Percentiles rank a stretch among this genome's conserved stretches.
These are phyloP conservation scores for Camellia oleifera DNA, from an alignment of 179 eudicot species.

Conservation along the genomic window DNA sequence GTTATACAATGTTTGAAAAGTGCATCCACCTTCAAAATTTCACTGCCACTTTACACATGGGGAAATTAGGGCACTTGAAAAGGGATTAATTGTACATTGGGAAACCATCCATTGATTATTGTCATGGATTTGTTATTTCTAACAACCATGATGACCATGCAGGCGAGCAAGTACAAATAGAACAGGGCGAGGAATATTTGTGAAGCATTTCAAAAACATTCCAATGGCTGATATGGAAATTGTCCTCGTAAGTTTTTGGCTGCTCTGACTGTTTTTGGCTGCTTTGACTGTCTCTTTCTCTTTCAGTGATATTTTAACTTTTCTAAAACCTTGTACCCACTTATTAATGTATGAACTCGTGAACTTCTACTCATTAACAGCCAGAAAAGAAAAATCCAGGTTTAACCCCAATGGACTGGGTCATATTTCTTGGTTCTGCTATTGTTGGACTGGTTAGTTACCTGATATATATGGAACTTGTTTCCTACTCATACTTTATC, in stretches of 20 bases:
- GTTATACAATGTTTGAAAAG: too few species aligned
- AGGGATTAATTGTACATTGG: not conserved
- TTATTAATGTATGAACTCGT: conserved; percentile 1
- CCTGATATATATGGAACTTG: not conserved
- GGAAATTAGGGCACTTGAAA: not conserved
- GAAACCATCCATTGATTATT: not conserved
- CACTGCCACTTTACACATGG: too few species aligned
- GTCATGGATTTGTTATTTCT: not conserved
- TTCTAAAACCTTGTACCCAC: not conserved
- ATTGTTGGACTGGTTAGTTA: conserved; percentile 77
- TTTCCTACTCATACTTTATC: not conserved
- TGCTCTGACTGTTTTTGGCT: conserved; percentile 9
- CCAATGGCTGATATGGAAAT: conserved; percentile 99
- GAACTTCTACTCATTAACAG: conserved; percentile 29
- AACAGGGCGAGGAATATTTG: conserved; percentile 71
- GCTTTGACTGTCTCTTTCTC: not conserved
- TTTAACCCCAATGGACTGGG: conserved; percentile 93
- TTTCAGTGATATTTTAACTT: not conserved
- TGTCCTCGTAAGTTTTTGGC: conserved; percentile 60
- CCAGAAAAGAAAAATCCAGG: conserved; percentile 94
- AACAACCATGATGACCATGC: conserved; percentile 17
- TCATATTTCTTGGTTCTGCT: conserved; percentile 75
- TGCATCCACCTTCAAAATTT: too few species aligned
- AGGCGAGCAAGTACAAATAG: conserved; percentile 64
- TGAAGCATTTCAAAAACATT: conserved; percentile 90